A percentile compares a stretch with the other conserved stretches of the same genome.
phyloP scores from a whole-genome alignment of 441 rosid species.

The Cnidoscolus chayamansa region DNA sequence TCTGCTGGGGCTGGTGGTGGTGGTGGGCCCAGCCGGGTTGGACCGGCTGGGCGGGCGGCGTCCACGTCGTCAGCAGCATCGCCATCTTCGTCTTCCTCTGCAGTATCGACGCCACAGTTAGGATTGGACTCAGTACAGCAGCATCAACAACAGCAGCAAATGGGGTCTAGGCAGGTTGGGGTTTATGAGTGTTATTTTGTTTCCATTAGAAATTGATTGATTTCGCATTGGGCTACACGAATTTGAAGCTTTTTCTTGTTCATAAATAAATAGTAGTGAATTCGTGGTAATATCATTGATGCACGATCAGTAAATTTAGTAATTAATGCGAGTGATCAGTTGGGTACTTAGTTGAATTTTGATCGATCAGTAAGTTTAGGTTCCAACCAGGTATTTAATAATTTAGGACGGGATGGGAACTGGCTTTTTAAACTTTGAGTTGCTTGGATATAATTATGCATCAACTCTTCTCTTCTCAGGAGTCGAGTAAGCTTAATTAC shows the following conservation, averaged over 20 bases:
- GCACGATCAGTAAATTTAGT: conserved; percentile 17
- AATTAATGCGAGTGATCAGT: conserved; percentile 29
- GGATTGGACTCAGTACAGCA: conserved; percentile 65
- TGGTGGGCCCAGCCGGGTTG: conserved; percentile 77
- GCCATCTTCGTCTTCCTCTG: conserved; percentile 92
- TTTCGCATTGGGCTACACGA: conserved; percentile 18
- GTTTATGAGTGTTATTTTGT: conserved; percentile 10
- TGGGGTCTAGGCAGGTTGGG: conserved; percentile 71
- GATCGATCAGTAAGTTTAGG: conserved; percentile 10
- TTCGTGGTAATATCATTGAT: background rate
- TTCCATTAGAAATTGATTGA: conserved; percentile 11
- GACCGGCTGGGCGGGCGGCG: conserved; percentile 75
- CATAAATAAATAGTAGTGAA: conserved; percentile 1
- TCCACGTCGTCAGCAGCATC: conserved; percentile 93
- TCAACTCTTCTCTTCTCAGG: background rate
- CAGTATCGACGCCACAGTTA: conserved; percentile 68
- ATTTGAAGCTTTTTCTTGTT: conserved; percentile 12
- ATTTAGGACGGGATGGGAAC: conserved; percentile 15
- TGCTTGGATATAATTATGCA: conserved; percentile 13
- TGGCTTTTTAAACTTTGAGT: conserved; percentile 21
- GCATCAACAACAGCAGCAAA: conserved; percentile 44
- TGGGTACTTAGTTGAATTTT: background rate
- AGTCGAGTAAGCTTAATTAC: background rate
- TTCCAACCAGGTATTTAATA: conserved; percentile 20
- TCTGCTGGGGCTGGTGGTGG: conserved; percentile 64